A percentile compares a stretch with the other conserved stretches of the same genome.
Evolutionary conservation across 768 basidiomycete genomes (phyloP).

Genomic region (Exsudoporus frostii): DNA sequence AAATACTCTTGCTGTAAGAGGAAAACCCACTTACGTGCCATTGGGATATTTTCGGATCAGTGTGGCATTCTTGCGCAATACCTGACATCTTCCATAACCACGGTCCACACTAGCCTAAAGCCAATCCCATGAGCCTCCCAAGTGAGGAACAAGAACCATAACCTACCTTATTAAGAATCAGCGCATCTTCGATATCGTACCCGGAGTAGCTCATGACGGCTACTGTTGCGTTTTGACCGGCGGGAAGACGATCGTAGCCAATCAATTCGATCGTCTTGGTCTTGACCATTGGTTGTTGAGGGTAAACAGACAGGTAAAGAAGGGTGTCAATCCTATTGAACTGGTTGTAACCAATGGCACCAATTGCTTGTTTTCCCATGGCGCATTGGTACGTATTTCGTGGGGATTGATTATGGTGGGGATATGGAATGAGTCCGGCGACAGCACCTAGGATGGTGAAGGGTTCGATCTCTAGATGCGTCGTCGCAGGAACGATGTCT

Average conservation of each 20-base stretch:
- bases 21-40: conserved; percentile 73
- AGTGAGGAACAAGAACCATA: conserved; percentile 4
- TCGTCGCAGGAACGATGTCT: conserved; percentile 77
- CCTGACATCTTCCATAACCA: conserved; percentile 97
- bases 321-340: conserved; percentile 96
- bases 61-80: conserved; percentile 91
- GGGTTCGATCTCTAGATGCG: conserved; percentile 97
- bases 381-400: conserved; percentile 99
- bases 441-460: conserved; percentile 98
- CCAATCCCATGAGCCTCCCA: conserved; percentile 1
- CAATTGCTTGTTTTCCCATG: conserved; percentile 99
- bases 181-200: conserved; percentile 98
- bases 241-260: conserved; percentile 94
- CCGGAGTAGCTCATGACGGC: conserved; percentile 99
- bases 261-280: conserved; percentile 97
- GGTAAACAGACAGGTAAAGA: conserved; percentile 96
- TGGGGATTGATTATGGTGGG: conserved; percentile 98
- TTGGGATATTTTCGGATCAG: conserved; percentile 96
- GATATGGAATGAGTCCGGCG: conserved; percentile 97
- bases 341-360: conserved; percentile 97
- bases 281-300: conserved; percentile 99
- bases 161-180: conserved; percentile 87
- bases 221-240: conserved; percentile 97
- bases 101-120: conserved; percentile 88
- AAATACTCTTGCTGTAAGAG: conserved; percentile 9